Conservation (phyloP, 1,284 basidiomycete genomes). For the Lentinula novae-zelandiae region DNA sequence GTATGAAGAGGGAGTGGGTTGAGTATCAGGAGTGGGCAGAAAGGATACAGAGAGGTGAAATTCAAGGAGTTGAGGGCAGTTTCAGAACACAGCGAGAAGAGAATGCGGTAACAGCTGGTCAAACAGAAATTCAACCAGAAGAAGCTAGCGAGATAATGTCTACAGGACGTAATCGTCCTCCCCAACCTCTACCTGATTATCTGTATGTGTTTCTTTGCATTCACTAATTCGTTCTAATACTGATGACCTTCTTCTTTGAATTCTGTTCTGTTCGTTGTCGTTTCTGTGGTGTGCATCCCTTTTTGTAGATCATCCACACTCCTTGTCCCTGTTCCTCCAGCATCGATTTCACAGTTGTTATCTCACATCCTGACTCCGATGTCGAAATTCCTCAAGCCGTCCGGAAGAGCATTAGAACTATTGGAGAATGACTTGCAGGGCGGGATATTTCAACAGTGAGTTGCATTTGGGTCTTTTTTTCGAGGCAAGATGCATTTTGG, state of each 20-base stretch:
- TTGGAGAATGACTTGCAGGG: constrained; percentile 34
- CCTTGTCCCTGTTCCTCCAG: constrained; percentile 38
- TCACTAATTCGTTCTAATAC: background rate
- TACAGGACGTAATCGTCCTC: constrained; percentile 37
- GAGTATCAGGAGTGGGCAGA: constrained; percentile 41
- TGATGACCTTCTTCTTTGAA: background rate
- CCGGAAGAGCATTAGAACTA: constrained; percentile 41
- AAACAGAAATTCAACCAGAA: constrained; percentile 7
- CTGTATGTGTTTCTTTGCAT: constrained; percentile 26
- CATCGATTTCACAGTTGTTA: constrained; percentile 34
- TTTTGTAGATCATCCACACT: constrained; percentile 30
- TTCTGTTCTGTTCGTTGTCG: background rate
- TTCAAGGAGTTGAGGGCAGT: background rate
- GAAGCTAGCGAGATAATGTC: constrained; percentile 26
- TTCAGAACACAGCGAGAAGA: constrained; percentile 8
- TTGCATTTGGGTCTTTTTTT: background rate
- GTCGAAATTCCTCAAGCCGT: constrained; percentile 41
- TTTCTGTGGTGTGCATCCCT: no score
- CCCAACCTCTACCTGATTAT: constrained; percentile 31
- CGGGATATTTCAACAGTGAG: background rate
- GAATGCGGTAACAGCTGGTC: background rate
- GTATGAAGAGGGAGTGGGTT: constrained; percentile 42
- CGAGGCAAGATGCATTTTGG: no score
- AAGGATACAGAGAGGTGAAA: constrained; percentile 22
- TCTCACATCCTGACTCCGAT: background rate